Percentiles rank a stretch among this genome's conserved stretches.
phyloP scores from a whole-genome alignment of 2,329 filamentous ascomycete genomes.

The Verticillium nubilum region DNA sequence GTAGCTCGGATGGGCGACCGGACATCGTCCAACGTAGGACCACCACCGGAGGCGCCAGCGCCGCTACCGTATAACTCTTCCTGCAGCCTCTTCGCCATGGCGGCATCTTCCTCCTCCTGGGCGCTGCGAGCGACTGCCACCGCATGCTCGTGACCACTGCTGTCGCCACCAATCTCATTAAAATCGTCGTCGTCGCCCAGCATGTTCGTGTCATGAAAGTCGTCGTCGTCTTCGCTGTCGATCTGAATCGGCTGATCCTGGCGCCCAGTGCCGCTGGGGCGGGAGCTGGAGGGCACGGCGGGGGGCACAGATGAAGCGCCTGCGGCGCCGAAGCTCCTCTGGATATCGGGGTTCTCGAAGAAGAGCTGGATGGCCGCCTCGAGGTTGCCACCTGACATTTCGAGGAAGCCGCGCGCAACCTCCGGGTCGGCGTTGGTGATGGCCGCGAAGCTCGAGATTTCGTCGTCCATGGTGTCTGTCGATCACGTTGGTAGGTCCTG shows the following conservation, averaged over 20 bases:
- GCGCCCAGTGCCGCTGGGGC: slow-evolving; percentile 13
- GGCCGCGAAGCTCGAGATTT: slow-evolving; percentile 70
- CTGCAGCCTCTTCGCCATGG: slow-evolving; percentile 85
- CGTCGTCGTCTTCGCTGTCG: slow-evolving; percentile 68
- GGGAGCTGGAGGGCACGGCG: slow-evolving; percentile 19
- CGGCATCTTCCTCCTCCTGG: slow-evolving; percentile 81
- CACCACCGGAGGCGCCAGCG: slow-evolving; percentile 33
- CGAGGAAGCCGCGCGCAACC: slow-evolving; percentile 76
- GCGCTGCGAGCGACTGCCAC: slow-evolving; percentile 38
- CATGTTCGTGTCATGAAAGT: slow-evolving; percentile 36
- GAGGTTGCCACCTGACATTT: slow-evolving; percentile 77
- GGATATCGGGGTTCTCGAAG: slow-evolving; percentile 80
- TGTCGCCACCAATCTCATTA: slow-evolving; percentile 28
- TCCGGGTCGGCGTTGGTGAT: slow-evolving; percentile 73
- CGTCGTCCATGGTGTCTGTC: slow-evolving; percentile 56
- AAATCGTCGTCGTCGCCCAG: slow-evolving; percentile 28
- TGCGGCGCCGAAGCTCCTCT: slow-evolving; percentile 36
- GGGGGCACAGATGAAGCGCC: slow-evolving; percentile 11
- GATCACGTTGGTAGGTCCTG: neutral
- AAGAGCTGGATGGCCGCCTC: slow-evolving; percentile 85
- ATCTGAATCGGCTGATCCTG: slow-evolving; percentile 51
- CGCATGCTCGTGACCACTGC: slow-evolving; percentile 32
- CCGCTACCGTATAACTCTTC: slow-evolving; percentile 75
- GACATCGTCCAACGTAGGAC: slow-evolving; percentile 54
- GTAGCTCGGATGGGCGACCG: slow-evolving; percentile 87